phyloP scores from a whole-genome alignment of 345 rosid genomes.

The Eucalyptus grandis region DNA sequence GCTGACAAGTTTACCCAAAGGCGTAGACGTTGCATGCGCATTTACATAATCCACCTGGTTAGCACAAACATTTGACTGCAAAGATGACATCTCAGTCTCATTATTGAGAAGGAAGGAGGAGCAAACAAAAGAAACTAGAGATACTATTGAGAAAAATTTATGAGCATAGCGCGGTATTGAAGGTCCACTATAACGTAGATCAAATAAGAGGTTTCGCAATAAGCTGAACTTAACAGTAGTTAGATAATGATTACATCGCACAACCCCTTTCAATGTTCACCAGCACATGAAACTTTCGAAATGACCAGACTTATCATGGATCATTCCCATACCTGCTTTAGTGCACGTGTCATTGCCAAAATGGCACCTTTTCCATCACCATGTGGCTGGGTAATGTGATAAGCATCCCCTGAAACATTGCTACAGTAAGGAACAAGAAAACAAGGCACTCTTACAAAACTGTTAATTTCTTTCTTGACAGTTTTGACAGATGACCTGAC shows the following conservation, averaged over 20 bases:
- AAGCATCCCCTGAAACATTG: constrained; percentile 63
- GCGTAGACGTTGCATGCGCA: constrained; percentile 96
- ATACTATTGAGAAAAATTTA: background rate
- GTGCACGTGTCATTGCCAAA: constrained; percentile 83
- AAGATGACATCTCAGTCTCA: background rate
- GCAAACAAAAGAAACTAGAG: background rate
- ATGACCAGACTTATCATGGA: background rate
- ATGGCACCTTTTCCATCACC: constrained; percentile 84
- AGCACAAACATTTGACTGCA: constrained; percentile 72
- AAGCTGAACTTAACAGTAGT: background rate
- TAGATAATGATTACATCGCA: background rate
- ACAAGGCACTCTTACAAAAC: background rate
- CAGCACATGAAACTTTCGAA: background rate
- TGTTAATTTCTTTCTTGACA: background rate
- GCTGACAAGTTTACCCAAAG: constrained; percentile 46
- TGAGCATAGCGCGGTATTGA: background rate
- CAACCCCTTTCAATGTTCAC: background rate
- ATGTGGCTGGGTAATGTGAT: constrained; percentile 93
- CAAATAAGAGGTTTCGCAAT: background rate
- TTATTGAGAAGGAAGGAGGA: background rate
- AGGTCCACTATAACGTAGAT: background rate
- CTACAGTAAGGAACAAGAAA: background rate
- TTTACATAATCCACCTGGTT: constrained; percentile 80
- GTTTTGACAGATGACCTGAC: constrained; percentile 52
- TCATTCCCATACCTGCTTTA: constrained; percentile 41